These are phyloP conservation scores for Heterobasidion irregulare DNA, from an alignment of 1,284 basidiomycete genomes.

Conservation along the genomic window DNA sequence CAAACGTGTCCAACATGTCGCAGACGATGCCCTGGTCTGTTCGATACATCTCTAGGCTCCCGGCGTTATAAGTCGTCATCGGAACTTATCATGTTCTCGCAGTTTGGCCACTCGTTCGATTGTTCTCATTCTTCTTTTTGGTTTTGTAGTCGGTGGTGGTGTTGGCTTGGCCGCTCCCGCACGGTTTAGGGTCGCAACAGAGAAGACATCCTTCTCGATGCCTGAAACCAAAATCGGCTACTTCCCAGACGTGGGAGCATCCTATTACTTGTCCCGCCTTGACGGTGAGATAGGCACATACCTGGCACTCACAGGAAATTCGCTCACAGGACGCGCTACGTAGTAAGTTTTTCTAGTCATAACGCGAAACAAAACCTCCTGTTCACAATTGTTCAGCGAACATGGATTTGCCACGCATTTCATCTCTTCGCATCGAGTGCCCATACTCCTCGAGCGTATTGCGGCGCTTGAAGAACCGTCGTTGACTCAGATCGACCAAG, in stretches of 20 bases:
- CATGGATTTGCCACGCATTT: conserved; percentile 90
- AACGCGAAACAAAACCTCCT: background rate
- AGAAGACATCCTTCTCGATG: conserved; percentile 93
- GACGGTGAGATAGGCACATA: conserved; percentile 93
- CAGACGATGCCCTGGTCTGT: too few relatives aligned
- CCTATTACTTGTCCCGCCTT: conserved; percentile 81
- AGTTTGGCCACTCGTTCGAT: background rate
- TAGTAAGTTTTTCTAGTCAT: conserved; percentile 50
- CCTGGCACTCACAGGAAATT: conserved; percentile 82
- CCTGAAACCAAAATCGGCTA: conserved; percentile 93
- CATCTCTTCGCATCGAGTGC: conserved; percentile 69
- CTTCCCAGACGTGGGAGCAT: conserved; percentile 89
- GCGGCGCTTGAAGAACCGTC: conserved; percentile 50
- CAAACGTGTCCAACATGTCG: too few relatives aligned
- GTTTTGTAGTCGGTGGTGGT: conserved; percentile 83
- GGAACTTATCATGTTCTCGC: too few relatives aligned
- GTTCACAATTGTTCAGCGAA: conserved; percentile 41
- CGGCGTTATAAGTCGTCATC: too few relatives aligned
- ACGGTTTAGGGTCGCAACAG: conserved; percentile 89
- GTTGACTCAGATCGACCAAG: conserved; percentile 38
- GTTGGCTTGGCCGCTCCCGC: conserved; percentile 88
- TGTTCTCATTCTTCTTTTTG: conserved; percentile 7
- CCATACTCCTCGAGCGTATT: conserved; percentile 56
- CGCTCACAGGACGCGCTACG: conserved; percentile 67
- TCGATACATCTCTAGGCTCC: too few relatives aligned